Conservation (phyloP, 768 basidiomycete species). For the Neoboletus subvelutipes region DNA sequence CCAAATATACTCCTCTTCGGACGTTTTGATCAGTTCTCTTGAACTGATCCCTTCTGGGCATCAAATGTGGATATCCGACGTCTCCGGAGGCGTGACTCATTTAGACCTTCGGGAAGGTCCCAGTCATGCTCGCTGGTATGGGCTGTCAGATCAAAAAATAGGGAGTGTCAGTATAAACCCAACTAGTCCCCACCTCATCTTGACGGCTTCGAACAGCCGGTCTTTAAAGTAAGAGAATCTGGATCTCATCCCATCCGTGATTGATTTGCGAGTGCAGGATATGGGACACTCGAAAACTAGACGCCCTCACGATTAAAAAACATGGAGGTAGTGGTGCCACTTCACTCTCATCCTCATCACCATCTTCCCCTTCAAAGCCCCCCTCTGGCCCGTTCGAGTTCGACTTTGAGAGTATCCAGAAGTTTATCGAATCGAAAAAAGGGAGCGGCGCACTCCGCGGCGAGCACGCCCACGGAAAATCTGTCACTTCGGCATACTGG, state of each 20-base stretch:
- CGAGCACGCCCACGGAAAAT: slow-evolving; percentile 70
- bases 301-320: slow-evolving; percentile 36
- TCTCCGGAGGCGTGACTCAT: slow-evolving; percentile 67
- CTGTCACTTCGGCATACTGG: slow-evolving; percentile 84
- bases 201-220: slow-evolving; percentile 78
- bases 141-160: slow-evolving; percentile 69
- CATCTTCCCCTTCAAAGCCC: slow-evolving; percentile 20
- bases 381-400: slow-evolving; percentile 28
- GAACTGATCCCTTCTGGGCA: slow-evolving; percentile 67
- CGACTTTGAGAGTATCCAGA: slow-evolving; percentile 43
- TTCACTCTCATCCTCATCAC: slow-evolving; percentile 28
- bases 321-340: slow-evolving; percentile 19
- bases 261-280: slow-evolving; percentile 44
- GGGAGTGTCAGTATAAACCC: slow-evolving; percentile 82
- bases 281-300: slow-evolving; percentile 77
- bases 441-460: slow-evolving; percentile 60
- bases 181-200: slow-evolving; percentile 56
- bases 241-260: neutral
- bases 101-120: slow-evolving; percentile 67
- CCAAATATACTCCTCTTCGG: slow-evolving; percentile 60
- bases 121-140: slow-evolving; percentile 58
- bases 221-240: slow-evolving; percentile 54
- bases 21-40: slow-evolving; percentile 65
- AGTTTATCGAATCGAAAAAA: slow-evolving; percentile 48
- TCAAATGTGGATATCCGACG: slow-evolving; percentile 86